Evolutionary conservation across 1,139 yeast species (phyloP), one percentile per base, ranked within the genome.

Genomic region (Arxiozyma slooffiae): DNA sequence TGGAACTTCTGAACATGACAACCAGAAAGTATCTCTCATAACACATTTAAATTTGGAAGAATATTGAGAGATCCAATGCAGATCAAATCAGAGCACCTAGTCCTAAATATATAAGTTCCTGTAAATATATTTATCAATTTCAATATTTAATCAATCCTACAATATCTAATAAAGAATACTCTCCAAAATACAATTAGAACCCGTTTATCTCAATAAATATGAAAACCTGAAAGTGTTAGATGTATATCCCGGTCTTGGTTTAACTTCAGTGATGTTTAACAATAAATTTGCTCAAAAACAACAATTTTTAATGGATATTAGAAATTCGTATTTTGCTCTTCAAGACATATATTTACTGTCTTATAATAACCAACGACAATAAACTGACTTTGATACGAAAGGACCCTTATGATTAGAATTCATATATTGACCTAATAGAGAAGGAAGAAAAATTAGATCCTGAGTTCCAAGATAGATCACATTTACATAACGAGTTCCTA

Each of bases 371-470:
- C 7, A 45, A 44, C 46, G 9, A 45, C 51, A 1, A 30, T 57
- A 48, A 69, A 71, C 48, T 67, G 76, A 50, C 60, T 8, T 59
- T 69, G 30, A 68, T 63, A 52, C 59, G 63, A 7, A 58, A 61
- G 46, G 61, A 56, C 58, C 90, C 92, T 2, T 85, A 76, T 62
- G 69, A 76, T 22, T 86, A 95, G 95, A 68, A 68, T 3, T 72
- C 87, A 1, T 86, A 75, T 57, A 54, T 64, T 1, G 66, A 70
- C 0, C 54, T 84, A 38, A 68, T 77, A 3, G 68, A 74, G 4
- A 60, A 72, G 6, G 71, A 74, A 18, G 74, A 74, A 41, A 44
- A 71, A 0, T 60, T 79, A 5, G 56, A 61, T 2, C 83, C 84
- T 0, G 62, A 60, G 9, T 52, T 53, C 1, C 71, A 74, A 55